phyloP scores from a whole-genome alignment of 1,284 basidiomycete genomes.

The Ganoderma resinaceum region DNA sequence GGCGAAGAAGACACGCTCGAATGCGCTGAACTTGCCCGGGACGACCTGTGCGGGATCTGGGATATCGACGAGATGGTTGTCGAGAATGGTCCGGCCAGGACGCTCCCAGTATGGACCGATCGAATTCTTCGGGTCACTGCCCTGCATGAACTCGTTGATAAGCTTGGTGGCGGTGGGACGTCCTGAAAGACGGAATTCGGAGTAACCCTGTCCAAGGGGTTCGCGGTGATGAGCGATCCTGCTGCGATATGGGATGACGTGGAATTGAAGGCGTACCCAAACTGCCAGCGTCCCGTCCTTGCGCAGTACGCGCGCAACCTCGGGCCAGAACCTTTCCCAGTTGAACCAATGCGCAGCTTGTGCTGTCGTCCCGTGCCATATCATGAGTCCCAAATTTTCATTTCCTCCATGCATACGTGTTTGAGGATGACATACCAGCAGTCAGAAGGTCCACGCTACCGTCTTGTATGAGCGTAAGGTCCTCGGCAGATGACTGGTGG shows the following conservation, averaged over 20 bases:
- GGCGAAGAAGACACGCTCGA: conserved; percentile 63
- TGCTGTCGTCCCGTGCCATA: conserved; percentile 47
- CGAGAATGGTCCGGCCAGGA: conserved; percentile 81
- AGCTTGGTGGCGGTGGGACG: conserved; percentile 65
- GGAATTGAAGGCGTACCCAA: conserved; percentile 60
- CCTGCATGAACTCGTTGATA: conserved; percentile 69
- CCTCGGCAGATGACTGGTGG: conserved; percentile 62
- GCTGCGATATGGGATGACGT: not conserved
- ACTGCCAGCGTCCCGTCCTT: conserved; percentile 78
- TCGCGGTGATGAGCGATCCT: not conserved
- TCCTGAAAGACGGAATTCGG: conserved; percentile 74
- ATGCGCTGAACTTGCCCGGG: conserved; percentile 45
- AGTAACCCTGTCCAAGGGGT: conserved; percentile 69
- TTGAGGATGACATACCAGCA: conserved; percentile 58
- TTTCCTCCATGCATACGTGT: not conserved
- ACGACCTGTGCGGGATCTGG: conserved; percentile 59
- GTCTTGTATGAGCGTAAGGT: conserved; percentile 58
- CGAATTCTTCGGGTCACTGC: conserved; percentile 56
- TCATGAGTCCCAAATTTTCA: not conserved
- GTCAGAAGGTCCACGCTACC: conserved; percentile 77
- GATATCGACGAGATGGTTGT: conserved; percentile 73
- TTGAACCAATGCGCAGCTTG: conserved; percentile 93
- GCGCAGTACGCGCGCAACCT: conserved; percentile 68
- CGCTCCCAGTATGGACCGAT: conserved; percentile 83
- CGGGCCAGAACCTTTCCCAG: conserved; percentile 75